Percentiles rank a stretch among this genome's conserved stretches.
phyloP scores from a whole-genome alignment of 306 rosid genomes.

The Trifolium subterraneum region DNA sequence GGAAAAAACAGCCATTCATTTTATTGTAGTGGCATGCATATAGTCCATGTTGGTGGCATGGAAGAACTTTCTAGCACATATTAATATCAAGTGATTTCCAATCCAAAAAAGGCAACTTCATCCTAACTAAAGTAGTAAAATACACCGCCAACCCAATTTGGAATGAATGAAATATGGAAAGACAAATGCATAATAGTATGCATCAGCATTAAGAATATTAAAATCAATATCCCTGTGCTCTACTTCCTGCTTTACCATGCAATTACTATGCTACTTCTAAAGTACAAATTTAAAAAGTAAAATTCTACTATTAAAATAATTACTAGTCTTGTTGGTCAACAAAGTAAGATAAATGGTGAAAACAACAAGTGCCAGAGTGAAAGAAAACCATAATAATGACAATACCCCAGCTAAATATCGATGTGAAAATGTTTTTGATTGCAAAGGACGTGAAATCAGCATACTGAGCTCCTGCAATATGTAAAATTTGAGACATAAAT shows the following conservation, averaged over 20 bases:
- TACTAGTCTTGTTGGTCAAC: constrained; percentile 12
- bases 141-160: constrained; percentile 12
- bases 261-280: constrained; percentile 10
- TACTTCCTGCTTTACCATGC: constrained; percentile 3
- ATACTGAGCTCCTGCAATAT: constrained; percentile 72
- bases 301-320: constrained; percentile 13
- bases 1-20: not conserved
- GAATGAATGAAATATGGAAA: constrained; percentile 10
- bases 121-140: not conserved
- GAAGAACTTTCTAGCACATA: constrained; percentile 3
- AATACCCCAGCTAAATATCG: constrained; percentile 94
- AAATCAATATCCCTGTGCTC: constrained; percentile 27
- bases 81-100: constrained; percentile 1
- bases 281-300: constrained; percentile 9
- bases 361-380: not conserved
- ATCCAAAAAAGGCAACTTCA: constrained; percentile 20
- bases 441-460: constrained; percentile 81
- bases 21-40: not conserved
- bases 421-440: constrained; percentile 79
- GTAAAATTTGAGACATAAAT: constrained; percentile 23
- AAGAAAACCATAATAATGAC: constrained; percentile 9
- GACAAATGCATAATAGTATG: constrained; percentile 7
- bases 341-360: not conserved
- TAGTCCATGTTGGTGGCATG: not conserved
- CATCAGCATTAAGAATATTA: constrained; percentile 25